Base-by-base conservation (phyloP, 225 moss, liverwort and hornwort species). In the Ulota crispa region DNA sequence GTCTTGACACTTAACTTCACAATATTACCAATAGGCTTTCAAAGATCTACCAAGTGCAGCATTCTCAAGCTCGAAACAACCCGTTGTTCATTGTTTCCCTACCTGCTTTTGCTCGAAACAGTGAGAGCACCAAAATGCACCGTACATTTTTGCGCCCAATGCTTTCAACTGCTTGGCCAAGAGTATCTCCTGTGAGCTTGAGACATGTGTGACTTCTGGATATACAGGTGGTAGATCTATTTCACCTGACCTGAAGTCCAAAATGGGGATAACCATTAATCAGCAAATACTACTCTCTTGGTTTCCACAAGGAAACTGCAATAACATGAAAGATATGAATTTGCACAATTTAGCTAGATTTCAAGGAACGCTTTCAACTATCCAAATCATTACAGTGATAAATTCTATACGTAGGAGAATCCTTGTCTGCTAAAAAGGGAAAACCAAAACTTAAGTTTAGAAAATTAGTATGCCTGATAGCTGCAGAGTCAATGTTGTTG, bases 41-140 rank as follows among this genome's bases (percentile, higher is more conserved):
- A n/a, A 82, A 34, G 45, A 13, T 20, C 26, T 50, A 50, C 37
- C 0, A 77, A 53, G 43, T 23, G 70, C 24, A 56, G 20, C 47
- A 70, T 63, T 79, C 36, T 69, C 55, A 69, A 52, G 61, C 43
- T 61, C 64, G 27, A 41, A 66, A 52, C 31, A 39, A 72, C 23
- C 23, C 66, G 23, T 56, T 52, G 20, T 39, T 42, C 71, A 64
- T 66, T 73, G 52, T 36, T 8, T 37, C 23, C n/a, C 36, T 78
- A 91, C 95, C 92, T 95, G 91, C 85, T 99, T 99, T 81, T 99
- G 99, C 83, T 99, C 99, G 57, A 89, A 93, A 85, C 99, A 99
- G 80, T 99, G 99, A 78, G 99, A 96, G 83, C 99, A 99, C 99
- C 96, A 99, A 78, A 99, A 99, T 57, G 99, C 99, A 59, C 99